These are phyloP conservation scores for Lachancea fermentati DNA, from an alignment of 805 yeast genomes.

Conservation along the genomic window DNA sequence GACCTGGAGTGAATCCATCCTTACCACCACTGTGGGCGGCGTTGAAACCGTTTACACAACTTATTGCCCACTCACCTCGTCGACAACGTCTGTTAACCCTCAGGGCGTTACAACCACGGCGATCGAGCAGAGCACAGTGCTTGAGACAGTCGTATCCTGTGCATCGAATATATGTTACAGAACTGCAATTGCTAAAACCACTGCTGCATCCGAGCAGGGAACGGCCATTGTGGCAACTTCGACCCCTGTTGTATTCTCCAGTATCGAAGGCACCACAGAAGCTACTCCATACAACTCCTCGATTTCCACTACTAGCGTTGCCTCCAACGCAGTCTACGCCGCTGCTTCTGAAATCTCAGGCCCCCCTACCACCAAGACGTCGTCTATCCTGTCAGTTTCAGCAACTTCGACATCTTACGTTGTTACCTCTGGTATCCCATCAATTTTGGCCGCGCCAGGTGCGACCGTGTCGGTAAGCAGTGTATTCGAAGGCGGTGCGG, in stretches of 20 bases:
- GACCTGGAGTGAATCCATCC: neutral
- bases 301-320: neutral
- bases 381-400: neutral
- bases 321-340: neutral
- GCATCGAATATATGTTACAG: neutral
- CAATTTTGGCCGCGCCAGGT: neutral
- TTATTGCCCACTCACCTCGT: slow-evolving; percentile 10
- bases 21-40: slow-evolving; percentile 12
- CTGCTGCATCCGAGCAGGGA: neutral
- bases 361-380: neutral
- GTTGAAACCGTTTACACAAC: slow-evolving; percentile 14
- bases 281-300: slow-evolving; percentile 2
- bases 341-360: neutral
- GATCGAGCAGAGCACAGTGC: neutral
- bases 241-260: too few species aligned
- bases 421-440: neutral
- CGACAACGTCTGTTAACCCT: slow-evolving; percentile 1
- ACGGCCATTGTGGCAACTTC: neutral
- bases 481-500: slow-evolving; percentile 5
- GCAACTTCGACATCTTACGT: neutral
- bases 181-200: neutral
- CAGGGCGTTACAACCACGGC: neutral
- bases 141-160: neutral
- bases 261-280: neutral
- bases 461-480: slow-evolving; percentile 3